Evolutionary conservation across 306 rosid genomes (phyloP).

Genomic region (Prunus mume): DNA sequence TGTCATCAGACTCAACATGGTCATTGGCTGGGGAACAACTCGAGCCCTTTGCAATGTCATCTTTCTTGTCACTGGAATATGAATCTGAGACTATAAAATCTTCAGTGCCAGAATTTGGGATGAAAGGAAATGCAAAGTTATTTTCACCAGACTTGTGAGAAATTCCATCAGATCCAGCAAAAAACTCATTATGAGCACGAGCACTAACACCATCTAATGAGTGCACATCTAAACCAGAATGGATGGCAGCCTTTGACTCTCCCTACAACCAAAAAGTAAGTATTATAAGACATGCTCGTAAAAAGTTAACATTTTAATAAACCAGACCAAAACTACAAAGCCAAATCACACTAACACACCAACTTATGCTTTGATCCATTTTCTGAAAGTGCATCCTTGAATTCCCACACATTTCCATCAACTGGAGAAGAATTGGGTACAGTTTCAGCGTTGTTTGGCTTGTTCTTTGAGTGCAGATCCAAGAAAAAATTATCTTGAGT

Average conservation of each 20-base stretch:
- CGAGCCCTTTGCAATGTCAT: slow-evolving; percentile 13
- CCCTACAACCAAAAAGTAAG: slow-evolving; percentile 45
- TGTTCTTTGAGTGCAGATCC: slow-evolving; percentile 23
- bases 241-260: slow-evolving; percentile 35
- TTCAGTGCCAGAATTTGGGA: slow-evolving; percentile 33
- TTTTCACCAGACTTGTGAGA: slow-evolving; percentile 42
- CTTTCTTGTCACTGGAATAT: slow-evolving; percentile 23
- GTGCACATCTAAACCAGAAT: slow-evolving; percentile 23
- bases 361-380: slow-evolving; percentile 34
- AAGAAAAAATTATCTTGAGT: slow-evolving; percentile 23
- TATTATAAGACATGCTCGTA: slow-evolving; percentile 6
- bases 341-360: slow-evolving; percentile 44
- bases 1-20: slow-evolving; percentile 27
- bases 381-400: slow-evolving; percentile 41
- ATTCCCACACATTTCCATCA: slow-evolving; percentile 37
- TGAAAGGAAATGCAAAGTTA: slow-evolving; percentile 42
- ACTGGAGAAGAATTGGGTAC: slow-evolving; percentile 23
- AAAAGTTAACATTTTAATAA: slow-evolving; percentile 10
- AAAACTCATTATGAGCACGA: slow-evolving; percentile 27
- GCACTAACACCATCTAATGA: slow-evolving; percentile 30
- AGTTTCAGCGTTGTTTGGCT: slow-evolving; percentile 25
- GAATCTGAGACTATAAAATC: slow-evolving; percentile 29
- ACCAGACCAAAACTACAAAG: slow-evolving; percentile 17
- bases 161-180: slow-evolving; percentile 28
- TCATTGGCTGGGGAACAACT: slow-evolving; percentile 8